Evolutionary conservation across 2,329 filamentous ascomycete genomes (phyloP), one percentile per base, ranked within the genome.

Genomic region (Colletotrichum karsti): DNA sequence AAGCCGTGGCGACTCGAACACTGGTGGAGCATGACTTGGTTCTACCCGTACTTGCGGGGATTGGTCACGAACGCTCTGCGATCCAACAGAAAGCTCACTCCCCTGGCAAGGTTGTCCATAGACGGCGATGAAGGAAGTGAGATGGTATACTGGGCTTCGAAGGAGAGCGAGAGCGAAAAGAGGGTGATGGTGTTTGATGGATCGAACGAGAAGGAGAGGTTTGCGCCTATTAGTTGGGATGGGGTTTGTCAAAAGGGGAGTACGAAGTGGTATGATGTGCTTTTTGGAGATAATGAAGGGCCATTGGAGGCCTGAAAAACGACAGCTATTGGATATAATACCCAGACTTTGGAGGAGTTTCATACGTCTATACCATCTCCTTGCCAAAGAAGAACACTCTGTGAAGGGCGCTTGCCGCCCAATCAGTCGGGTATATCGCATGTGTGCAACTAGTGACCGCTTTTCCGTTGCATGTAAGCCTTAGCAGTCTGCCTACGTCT

Each of bases 21-120:
- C 24, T 80, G 78, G 78, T 80, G 79, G 79, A 70, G 70, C 58
- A 74, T 71, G 60, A 80, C 76, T 74, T 80, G 79, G 79, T 80
- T 77, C 69, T 71, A 78, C 62, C 73, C 75, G 1, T 71, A 73
- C 10, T 71, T 80, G 22, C 75, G 79, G 13, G 71, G 73, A 9
- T 73, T 79, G 28, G 59, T 79, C 44, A 72, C 73, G 7, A 58
- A 69, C 7, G 75, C 74, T 28, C 72, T 79, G 2, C 67, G n/a
- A 7, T 44, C 58, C 7, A 65, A 70, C 35, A 59, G 42, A 13
- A 67, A 65, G 48, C 55, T 60, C 54, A 55, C 42, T 7, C 74
- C 73, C 1, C 70, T 80, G 7, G 71, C 73, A 13, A 73, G 57
- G 44, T 44, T 70, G 8, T 44, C 39, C 3, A 18, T 69, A 13